Evolutionary conservation across 768 basidiomycete genomes (phyloP), one percentile per base, ranked within the genome.

Genomic region (Suillus americanus): DNA sequence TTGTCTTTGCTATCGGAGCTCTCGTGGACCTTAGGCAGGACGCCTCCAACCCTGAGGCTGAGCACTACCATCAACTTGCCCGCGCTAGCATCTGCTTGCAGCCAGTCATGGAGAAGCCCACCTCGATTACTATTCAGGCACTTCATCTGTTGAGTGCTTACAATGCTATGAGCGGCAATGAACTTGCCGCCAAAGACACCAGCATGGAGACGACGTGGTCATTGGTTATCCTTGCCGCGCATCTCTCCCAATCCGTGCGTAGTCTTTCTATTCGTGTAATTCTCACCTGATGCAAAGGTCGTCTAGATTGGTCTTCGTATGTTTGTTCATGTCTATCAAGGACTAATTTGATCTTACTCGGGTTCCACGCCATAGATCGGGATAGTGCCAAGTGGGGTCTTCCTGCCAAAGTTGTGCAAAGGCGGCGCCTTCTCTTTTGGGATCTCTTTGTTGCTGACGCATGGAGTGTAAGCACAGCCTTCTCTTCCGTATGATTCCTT

Each of bases 141-240:
- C 75, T 92, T 20, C 87, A 89, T 73, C 71, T 91, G 66, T 79
- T 88, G 77, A 88, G 89, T 69, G 83, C 89, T 10, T 91, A 89
- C 71, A 87, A 86, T 62, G 86, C 84, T 20, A 86, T 91, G 88
- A 87, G 83, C 67, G 87, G 86, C 30, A 85, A 82, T 66, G 89
- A 88, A 71, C 70, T 85, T 18, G 68, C 74, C 3, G 79, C 78
- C 62, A 81, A 80, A 61, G 88, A 91, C 72, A 86, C 86, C 4
- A 88, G 85, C 65, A 90, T 86, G 88, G 89, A 89, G 77, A 85
- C 85, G 77, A 86, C 89, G 23, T 89, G 89, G 89, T 84, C 82
- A 14, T 73, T 89, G 53, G 79, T 89, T 45, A 86, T 85, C 13
- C 77, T 90, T n/a, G 86, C 87, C 1, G 81, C 85, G 14, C 86